Evolutionary conservation across 1,139 yeast species (phyloP).

Genomic region (Debaryomycetaceae sp.): DNA sequence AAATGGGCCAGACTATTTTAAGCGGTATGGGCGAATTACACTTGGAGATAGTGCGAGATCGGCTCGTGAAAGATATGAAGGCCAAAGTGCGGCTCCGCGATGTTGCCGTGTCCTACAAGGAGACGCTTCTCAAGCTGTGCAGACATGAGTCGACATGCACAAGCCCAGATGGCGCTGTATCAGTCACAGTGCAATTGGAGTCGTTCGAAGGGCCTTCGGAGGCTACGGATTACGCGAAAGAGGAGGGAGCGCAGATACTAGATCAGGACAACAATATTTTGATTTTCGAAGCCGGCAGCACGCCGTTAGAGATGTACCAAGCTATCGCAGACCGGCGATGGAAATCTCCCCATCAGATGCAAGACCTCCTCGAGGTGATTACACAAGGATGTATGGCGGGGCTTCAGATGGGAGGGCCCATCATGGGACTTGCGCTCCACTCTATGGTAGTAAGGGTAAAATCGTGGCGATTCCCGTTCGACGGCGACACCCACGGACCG

Average conservation of each 20-base stretch:
- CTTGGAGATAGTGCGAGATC: constrained; percentile 73
- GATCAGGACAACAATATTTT: constrained; percentile 30
- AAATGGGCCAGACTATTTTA: constrained; percentile 74
- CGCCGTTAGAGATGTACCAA: constrained; percentile 14
- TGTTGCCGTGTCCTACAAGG: constrained; percentile 84
- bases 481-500: constrained; percentile 20
- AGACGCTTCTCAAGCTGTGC: constrained; percentile 39
- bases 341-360: constrained; percentile 38
- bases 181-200: constrained; percentile 35
- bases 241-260: constrained; percentile 25
- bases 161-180: constrained; percentile 2
- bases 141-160: not conserved
- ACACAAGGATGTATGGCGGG: constrained; percentile 59
- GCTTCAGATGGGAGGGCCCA: constrained; percentile 68
- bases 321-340: constrained; percentile 33
- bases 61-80: constrained; percentile 68
- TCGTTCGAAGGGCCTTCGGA: constrained; percentile 39
- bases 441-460: constrained; percentile 45
- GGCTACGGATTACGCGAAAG: constrained; percentile 24
- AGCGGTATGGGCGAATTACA: constrained; percentile 97
- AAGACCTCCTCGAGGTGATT: constrained; percentile 41
- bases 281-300: constrained; percentile 19
- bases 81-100: constrained; percentile 74
- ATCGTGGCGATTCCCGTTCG: constrained; percentile 45
- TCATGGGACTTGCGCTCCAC: constrained; percentile 54